A percentile compares a stretch with the other conserved stretches of the same genome.
Evolutionary conservation across 441 rosid genomes (phyloP).

Genomic region (Lepidium campestre): DNA sequence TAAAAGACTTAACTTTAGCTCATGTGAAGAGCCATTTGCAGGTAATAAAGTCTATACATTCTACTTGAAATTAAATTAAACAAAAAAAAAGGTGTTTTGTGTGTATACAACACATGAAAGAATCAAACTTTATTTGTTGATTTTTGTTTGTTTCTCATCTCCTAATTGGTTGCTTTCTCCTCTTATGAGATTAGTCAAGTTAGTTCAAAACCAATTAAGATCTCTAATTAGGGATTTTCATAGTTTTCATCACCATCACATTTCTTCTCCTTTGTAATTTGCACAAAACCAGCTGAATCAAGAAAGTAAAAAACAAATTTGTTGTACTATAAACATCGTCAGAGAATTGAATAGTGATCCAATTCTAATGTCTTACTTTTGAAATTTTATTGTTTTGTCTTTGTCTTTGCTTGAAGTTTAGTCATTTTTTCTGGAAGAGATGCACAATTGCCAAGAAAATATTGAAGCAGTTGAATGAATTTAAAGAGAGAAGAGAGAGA

Average conservation of each 20-base stretch:
- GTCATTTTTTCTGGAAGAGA: slow-evolving; percentile 12
- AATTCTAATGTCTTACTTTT: slow-evolving; percentile 2
- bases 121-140: background rate
- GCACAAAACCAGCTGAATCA: slow-evolving; percentile 21
- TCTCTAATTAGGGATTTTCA: slow-evolving; percentile 10
- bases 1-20: slow-evolving; percentile 79
- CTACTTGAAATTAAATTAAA: background rate
- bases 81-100: background rate
- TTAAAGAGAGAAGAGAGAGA: slow-evolving; percentile 24
- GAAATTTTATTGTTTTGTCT: slow-evolving; percentile 14
- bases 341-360: slow-evolving; percentile 12
- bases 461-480: slow-evolving; percentile 30
- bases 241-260: slow-evolving; percentile 19
- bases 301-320: slow-evolving; percentile 11
- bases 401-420: slow-evolving; percentile 22
- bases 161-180: background rate
- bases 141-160: slow-evolving; percentile 1
- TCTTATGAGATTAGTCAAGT: slow-evolving; percentile 1
- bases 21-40: slow-evolving; percentile 89
- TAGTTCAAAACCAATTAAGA: background rate
- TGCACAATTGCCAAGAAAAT: slow-evolving; percentile 28
- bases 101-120: background rate
- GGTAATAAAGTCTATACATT: slow-evolving; percentile 41
- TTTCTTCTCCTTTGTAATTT: background rate
- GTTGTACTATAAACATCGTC: background rate